Percentiles rank a stretch among this genome's conserved stretches.
phyloP scores from a whole-genome alignment of 345 rosid genomes.

The Citrus hindsii region DNA sequence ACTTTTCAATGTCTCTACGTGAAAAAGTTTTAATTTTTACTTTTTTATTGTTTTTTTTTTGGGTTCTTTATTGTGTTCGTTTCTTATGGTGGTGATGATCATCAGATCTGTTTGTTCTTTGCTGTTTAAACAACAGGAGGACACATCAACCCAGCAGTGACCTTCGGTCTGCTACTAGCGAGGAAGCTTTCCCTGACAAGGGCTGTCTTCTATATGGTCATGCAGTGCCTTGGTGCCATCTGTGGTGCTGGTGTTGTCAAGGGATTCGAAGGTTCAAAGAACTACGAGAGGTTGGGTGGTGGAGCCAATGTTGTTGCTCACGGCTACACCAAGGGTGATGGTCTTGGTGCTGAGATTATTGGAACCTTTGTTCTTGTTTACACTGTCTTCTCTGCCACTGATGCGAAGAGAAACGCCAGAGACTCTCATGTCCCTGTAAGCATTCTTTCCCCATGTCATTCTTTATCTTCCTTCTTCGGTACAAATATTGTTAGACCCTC shows the following conservation, averaged over 20 bases:
- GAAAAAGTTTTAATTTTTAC: background rate
- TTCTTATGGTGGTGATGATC: background rate
- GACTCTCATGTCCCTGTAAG: constrained; percentile 80
- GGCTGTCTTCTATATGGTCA: constrained; percentile 55
- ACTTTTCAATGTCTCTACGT: background rate
- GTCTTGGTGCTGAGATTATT: constrained; percentile 69
- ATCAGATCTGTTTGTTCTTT: constrained; percentile 12
- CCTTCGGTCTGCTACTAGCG: constrained; percentile 59
- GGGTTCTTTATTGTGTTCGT: too few relatives aligned
- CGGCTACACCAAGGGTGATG: constrained; percentile 67
- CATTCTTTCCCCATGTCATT: background rate
- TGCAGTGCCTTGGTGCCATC: constrained; percentile 74
- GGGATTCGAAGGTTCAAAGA: constrained; percentile 37
- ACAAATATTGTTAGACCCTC: too few relatives aligned
- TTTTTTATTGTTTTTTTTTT: background rate
- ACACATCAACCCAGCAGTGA: constrained; percentile 71
- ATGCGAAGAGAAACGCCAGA: constrained; percentile 75
- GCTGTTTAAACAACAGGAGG: constrained; percentile 40
- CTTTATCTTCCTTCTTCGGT: background rate
- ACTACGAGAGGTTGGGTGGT: constrained; percentile 34
- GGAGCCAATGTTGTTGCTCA: constrained; percentile 57
- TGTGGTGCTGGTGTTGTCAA: constrained; percentile 77
- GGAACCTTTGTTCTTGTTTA: constrained; percentile 72
- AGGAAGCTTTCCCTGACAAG: constrained; percentile 69
- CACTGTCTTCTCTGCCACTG: constrained; percentile 77